Conservation (phyloP, 2,329 filamentous ascomycete species). For the Fusarium pininemorale region DNA sequence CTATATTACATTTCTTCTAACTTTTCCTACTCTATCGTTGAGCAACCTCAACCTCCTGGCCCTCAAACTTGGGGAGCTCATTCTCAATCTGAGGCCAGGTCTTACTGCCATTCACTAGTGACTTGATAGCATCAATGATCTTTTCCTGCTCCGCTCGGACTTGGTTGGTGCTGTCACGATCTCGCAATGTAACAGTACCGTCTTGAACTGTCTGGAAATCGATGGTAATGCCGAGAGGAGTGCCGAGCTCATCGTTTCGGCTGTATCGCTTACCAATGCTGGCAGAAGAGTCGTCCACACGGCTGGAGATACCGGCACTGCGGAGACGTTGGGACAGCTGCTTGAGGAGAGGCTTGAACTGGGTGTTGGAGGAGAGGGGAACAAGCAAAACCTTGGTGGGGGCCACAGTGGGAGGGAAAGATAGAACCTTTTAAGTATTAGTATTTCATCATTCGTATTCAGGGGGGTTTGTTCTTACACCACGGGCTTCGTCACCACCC, state of each 20-base stretch:
- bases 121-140: constrained; percentile 78
- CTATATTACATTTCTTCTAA: constrained; percentile 37
- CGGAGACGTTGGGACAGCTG: constrained; percentile 80
- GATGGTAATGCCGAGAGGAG: constrained; percentile 90
- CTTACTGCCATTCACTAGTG: constrained; percentile 59
- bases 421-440: constrained; percentile 56
- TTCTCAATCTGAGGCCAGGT: constrained; percentile 74
- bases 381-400: constrained; percentile 95
- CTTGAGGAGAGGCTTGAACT: constrained; percentile 81
- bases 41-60: constrained; percentile 69
- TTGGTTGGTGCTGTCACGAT: constrained; percentile 90
- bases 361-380: constrained; percentile 81
- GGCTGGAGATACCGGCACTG: constrained; percentile 79
- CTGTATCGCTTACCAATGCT: constrained; percentile 95
- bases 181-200: constrained; percentile 84
- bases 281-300: constrained; percentile 88
- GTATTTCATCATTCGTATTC: not conserved
- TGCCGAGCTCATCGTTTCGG: constrained; percentile 95
- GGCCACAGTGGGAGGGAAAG: constrained; percentile 73
- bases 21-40: constrained; percentile 42
- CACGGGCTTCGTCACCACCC: constrained; percentile 77
- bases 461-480: constrained; percentile 71
- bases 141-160: constrained; percentile 84
- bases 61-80: constrained; percentile 85
- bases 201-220: constrained; percentile 97